Evolutionary conservation across 2,329 filamentous ascomycete genomes (phyloP).

Genomic region (Rhytidhysteron rufulum): DNA sequence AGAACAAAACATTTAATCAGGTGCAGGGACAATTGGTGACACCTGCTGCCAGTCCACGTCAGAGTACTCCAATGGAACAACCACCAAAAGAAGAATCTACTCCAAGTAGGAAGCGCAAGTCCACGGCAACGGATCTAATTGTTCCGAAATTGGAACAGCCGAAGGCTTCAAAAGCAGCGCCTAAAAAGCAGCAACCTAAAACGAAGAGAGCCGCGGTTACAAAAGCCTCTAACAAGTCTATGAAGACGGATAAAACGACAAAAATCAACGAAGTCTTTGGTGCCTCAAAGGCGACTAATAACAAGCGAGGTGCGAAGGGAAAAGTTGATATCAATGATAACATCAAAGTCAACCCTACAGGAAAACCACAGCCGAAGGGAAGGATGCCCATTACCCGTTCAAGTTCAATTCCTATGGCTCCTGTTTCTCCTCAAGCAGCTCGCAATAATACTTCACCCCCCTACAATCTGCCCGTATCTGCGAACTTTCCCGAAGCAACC

Average conservation of each 20-base stretch:
- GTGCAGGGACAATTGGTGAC: constrained; percentile 30
- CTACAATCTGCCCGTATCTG: constrained; percentile 1
- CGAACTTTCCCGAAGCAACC: constrained; percentile 6
- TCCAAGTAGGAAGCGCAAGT: constrained; percentile 33
- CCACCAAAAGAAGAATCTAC: constrained; percentile 16
- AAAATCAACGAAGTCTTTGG: constrained; percentile 4
- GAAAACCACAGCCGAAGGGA: background rate
- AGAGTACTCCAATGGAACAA: constrained; percentile 19
- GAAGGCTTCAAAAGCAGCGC: constrained; percentile 17
- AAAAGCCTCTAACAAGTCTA: constrained; percentile 25
- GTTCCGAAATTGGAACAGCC: constrained; percentile 14
- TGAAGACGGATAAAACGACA: constrained; percentile 7
- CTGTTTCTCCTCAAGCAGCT: constrained; percentile 23
- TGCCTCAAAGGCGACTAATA: constrained; percentile 20
- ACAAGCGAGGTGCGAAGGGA: background rate
- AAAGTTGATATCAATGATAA: background rate
- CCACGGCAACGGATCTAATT: constrained; percentile 8
- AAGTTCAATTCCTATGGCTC: constrained; percentile 16
- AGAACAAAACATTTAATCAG: constrained; percentile 17
- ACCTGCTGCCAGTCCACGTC: constrained; percentile 32
- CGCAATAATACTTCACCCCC: constrained; percentile 27
- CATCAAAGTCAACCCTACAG: background rate
- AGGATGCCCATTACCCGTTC: constrained; percentile 1
- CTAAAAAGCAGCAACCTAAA: constrained; percentile 21
- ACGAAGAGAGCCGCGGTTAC: constrained; percentile 24